Percentiles rank a stretch among this genome's conserved stretches.
These are phyloP conservation scores for Articulospora tetracladia DNA, from an alignment of 495 filamentous ascomycete genomes.

Conservation along the genomic window DNA sequence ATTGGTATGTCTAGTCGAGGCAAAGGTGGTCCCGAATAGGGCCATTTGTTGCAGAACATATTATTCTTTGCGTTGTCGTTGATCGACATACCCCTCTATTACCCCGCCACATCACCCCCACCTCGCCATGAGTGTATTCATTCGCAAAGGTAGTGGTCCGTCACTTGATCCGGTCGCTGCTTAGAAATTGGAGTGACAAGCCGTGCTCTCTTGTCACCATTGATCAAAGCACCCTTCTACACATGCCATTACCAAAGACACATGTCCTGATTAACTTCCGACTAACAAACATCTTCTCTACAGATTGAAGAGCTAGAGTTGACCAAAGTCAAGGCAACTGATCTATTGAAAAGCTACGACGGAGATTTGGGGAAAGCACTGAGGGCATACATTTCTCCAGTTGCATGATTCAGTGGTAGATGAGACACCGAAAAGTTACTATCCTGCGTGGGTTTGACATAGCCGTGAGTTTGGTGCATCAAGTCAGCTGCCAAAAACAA, in stretches of 20 bases:
- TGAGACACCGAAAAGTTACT: neutral
- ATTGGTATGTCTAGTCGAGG: conserved; percentile 44
- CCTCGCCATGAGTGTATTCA: no score
- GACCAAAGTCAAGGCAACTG: conserved; percentile 75
- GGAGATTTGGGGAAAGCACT: conserved; percentile 72
- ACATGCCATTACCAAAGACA: neutral
- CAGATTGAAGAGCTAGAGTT: conserved; percentile 79
- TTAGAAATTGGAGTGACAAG: no score
- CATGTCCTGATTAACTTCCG: neutral
- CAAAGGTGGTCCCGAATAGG: neutral
- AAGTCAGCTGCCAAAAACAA: neutral
- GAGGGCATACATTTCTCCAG: conserved; percentile 43
- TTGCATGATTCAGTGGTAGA: conserved; percentile 5
- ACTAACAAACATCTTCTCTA: conserved; percentile 11
- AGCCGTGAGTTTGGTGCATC: conserved; percentile 14
- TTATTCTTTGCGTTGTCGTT: no score
- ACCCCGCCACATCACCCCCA: no score
- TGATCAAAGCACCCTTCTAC: no score
- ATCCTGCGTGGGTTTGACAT: conserved; percentile 12
- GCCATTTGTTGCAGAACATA: neutral
- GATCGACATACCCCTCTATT: no score
- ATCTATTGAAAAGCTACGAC: conserved; percentile 74
- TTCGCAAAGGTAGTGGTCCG: no score
- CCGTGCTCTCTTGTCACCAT: no score
- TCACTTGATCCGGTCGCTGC: no score